A percentile compares a stretch with the other conserved stretches of the same genome.
These are phyloP conservation scores for Backusella tarrabulga DNA, from an alignment of 192 early-diverging fungal genomes.

Conservation along the genomic window DNA sequence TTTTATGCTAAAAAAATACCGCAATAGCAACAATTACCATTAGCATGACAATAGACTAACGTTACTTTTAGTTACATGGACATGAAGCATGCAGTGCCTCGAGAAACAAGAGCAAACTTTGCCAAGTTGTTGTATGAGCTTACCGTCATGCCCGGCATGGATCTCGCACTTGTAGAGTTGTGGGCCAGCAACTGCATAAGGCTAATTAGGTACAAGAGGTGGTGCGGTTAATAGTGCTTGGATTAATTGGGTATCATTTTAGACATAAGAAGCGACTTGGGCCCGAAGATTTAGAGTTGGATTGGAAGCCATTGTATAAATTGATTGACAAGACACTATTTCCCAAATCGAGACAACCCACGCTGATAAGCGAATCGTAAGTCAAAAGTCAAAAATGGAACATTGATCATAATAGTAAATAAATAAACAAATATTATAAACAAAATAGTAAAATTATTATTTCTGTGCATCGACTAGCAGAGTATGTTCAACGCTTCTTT, in stretches of 20 bases:
- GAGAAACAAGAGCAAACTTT: conserved; percentile 52
- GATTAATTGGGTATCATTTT: background rate
- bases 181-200: conserved; percentile 60
- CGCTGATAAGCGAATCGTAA: conserved; percentile 57
- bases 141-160: conserved; percentile 61
- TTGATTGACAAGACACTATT: conserved; percentile 54
- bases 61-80: conserved; percentile 57
- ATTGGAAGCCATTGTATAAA: conserved; percentile 77
- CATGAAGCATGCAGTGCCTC: conserved; percentile 58
- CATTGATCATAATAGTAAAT: background rate
- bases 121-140: conserved; percentile 67
- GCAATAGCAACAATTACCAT: too few relatives aligned
- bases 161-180: conserved; percentile 59
- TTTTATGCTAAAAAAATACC: background rate
- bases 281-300: conserved; percentile 59
- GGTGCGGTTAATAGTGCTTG: background rate
- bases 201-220: conserved; percentile 56
- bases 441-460: conserved; percentile 48
- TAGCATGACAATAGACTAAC: background rate
- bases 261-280: conserved; percentile 69
- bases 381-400: background rate
- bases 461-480: conserved; percentile 47
- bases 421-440: background rate
- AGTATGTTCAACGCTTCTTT: conserved; percentile 67
- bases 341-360: conserved; percentile 67